These are phyloP conservation scores for Vicia faba DNA, from an alignment of 306 rosid genomes.

Conservation along the genomic window DNA sequence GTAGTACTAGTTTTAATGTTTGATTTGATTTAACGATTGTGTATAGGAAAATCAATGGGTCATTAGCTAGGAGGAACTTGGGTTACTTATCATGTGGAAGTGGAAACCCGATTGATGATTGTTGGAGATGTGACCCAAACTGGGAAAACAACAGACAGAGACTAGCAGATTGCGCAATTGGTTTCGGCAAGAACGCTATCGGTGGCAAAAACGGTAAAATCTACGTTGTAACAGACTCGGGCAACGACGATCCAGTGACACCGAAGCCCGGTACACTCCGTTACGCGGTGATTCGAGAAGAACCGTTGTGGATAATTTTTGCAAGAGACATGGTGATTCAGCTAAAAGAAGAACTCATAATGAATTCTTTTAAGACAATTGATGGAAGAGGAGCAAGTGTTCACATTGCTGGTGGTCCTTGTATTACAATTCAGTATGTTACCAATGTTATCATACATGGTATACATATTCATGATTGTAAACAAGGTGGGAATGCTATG, in stretches of 20 bases:
- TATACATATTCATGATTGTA: conserved; percentile 76
- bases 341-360: conserved; percentile 82
- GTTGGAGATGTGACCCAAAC: conserved; percentile 89
- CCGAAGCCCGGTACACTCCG: conserved; percentile 96
- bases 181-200: conserved; percentile 85
- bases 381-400: conserved; percentile 95
- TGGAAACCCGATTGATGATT: conserved; percentile 96
- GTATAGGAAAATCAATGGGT: conserved; percentile 65
- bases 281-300: conserved; percentile 81
- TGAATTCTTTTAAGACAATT: conserved; percentile 92
- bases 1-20: background rate
- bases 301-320: conserved; percentile 91
- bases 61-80: conserved; percentile 65
- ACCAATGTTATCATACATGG: conserved; percentile 89
- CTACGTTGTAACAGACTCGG: conserved; percentile 78
- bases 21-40: background rate
- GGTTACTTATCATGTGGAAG: conserved; percentile 81
- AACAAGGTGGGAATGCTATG: conserved; percentile 85
- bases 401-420: conserved; percentile 95
- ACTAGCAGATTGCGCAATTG: conserved; percentile 92
- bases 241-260: conserved; percentile 62
- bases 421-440: conserved; percentile 87
- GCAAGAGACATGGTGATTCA: conserved; percentile 86
- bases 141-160: conserved; percentile 88
- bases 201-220: conserved; percentile 80